phyloP scores from a whole-genome alignment of 2,329 filamentous ascomycete genomes.

The Monosporascus sp. region DNA sequence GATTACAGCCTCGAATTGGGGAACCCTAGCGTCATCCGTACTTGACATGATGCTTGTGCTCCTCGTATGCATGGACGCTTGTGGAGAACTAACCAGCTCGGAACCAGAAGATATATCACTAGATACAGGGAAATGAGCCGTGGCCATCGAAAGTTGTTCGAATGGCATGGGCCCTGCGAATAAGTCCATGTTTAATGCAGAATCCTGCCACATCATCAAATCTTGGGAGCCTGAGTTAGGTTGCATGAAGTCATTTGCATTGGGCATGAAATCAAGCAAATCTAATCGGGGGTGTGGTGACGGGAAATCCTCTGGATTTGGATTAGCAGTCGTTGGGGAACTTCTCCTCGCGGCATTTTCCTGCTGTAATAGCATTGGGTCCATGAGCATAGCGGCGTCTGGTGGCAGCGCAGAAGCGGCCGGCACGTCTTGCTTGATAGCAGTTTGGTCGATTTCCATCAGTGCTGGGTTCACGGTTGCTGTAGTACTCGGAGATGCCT shows the following conservation, averaged over 20 bases:
- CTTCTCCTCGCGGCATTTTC: constrained; percentile 20
- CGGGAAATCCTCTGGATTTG: constrained; percentile 29
- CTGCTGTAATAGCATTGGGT: constrained; percentile 27
- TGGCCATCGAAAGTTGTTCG: constrained; percentile 27
- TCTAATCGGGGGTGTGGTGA: constrained; percentile 33
- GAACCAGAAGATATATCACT: constrained; percentile 38
- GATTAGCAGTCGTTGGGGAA: constrained; percentile 28
- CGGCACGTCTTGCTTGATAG: constrained; percentile 20
- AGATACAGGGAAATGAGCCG: constrained; percentile 33
- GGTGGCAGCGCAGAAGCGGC: constrained; percentile 24
- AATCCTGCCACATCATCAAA: constrained; percentile 39
- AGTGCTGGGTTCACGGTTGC: constrained; percentile 28
- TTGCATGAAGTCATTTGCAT: constrained; percentile 29
- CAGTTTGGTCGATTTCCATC: constrained; percentile 30
- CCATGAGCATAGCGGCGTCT: constrained; percentile 21
- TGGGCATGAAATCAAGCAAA: constrained; percentile 36
- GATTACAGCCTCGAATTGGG: constrained; percentile 43
- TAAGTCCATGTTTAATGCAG: constrained; percentile 38
- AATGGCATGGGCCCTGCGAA: constrained; percentile 31
- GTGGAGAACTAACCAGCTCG: constrained; percentile 38
- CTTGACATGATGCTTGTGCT: constrained; percentile 43
- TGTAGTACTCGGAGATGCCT: constrained; percentile 16
- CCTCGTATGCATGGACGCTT: constrained; percentile 40
- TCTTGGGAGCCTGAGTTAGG: constrained; percentile 38
- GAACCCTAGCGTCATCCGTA: constrained; percentile 31